phyloP scores from a whole-genome alignment of 2,329 filamentous ascomycete genomes.

The Hortaea sp. region DNA sequence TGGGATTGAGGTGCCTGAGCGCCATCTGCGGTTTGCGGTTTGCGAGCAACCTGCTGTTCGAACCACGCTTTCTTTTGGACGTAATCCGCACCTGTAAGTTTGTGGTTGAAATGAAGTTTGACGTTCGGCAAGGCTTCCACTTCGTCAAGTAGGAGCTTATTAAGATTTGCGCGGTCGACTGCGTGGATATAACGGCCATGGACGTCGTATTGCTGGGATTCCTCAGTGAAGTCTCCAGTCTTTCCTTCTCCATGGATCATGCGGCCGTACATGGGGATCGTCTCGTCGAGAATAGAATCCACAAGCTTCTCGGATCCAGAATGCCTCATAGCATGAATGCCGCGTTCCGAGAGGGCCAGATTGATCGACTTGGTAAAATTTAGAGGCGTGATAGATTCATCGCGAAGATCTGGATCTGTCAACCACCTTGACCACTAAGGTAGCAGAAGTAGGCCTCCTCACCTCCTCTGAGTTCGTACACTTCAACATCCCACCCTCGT shows the following conservation, averaged over 20 bases:
- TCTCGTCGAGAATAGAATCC: constrained; percentile 61
- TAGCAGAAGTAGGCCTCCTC: constrained; percentile 26
- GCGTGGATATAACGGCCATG: constrained; percentile 77
- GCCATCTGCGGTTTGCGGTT: constrained; percentile 17
- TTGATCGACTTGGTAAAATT: constrained; percentile 99
- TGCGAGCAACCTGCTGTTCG: constrained; percentile 4
- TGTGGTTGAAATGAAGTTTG: constrained; percentile 84
- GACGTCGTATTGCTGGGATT: constrained; percentile 81
- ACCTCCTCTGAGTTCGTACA: constrained; percentile 92
- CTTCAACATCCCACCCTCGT: constrained; percentile 78
- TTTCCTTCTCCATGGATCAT: constrained; percentile 78
- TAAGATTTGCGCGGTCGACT: constrained; percentile 73
- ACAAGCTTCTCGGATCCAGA: constrained; percentile 59
- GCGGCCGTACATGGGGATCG: constrained; percentile 87
- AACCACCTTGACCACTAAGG: not conserved
- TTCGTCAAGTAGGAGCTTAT: constrained; percentile 72
- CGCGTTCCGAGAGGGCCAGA: constrained; percentile 82
- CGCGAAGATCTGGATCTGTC: constrained; percentile 61
- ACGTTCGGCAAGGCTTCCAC: constrained; percentile 81
- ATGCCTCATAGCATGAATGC: constrained; percentile 75
- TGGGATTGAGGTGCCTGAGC: constrained; percentile 30
- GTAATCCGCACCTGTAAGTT: constrained; percentile 84
- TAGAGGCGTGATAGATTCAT: constrained; percentile 69
- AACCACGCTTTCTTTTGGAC: constrained; percentile 24
- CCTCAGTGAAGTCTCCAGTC: constrained; percentile 59